Percentiles rank a stretch among this genome's conserved stretches.
Conservation (phyloP, 495 filamentous ascomycete genomes). For the Xylaria grammica region DNA sequence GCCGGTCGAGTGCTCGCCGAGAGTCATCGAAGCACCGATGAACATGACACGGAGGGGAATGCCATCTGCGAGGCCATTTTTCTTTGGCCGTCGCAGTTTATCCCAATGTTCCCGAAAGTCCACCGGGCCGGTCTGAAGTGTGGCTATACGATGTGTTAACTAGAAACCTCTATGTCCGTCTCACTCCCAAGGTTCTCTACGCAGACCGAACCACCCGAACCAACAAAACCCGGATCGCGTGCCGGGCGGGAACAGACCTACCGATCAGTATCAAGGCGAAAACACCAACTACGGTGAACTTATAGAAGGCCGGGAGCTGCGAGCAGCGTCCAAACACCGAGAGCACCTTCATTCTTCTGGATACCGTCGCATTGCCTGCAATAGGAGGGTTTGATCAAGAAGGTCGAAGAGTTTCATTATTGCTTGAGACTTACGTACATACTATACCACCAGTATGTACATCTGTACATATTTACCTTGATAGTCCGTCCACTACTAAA, state of each 20-base stretch:
- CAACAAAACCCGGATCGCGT: not conserved
- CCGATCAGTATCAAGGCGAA: slow-evolving; percentile 16
- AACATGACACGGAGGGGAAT: slow-evolving; percentile 56
- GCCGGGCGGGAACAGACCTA: not conserved
- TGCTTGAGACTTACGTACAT: not conserved
- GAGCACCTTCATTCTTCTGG: slow-evolving; percentile 21
- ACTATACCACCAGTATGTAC: not conserved
- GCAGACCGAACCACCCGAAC: not conserved
- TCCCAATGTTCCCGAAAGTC: slow-evolving; percentile 24
- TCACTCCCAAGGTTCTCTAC: not conserved
- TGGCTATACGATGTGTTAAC: slow-evolving; percentile 14
- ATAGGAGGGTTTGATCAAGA: slow-evolving; percentile 1
- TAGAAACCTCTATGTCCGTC: not conserved
- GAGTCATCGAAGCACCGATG: slow-evolving; percentile 64
- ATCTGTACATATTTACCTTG: not conserved
- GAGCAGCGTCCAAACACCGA: slow-evolving; percentile 24
- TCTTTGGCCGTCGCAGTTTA: slow-evolving; percentile 17
- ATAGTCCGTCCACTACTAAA: not conserved
- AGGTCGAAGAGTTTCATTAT: slow-evolving; percentile 4
- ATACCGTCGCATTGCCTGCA: slow-evolving; percentile 17
- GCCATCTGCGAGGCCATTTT: slow-evolving; percentile 32
- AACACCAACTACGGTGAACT: slow-evolving; percentile 19
- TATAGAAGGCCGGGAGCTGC: slow-evolving; percentile 22
- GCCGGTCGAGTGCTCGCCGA: slow-evolving; percentile 55
- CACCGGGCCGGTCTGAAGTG: slow-evolving; percentile 22